A percentile compares a stretch with the other conserved stretches of the same genome.
These are phyloP conservation scores for Aspergillus sp. DNA, from an alignment of 2,329 filamentous ascomycete species.

Conservation along the genomic window DNA sequence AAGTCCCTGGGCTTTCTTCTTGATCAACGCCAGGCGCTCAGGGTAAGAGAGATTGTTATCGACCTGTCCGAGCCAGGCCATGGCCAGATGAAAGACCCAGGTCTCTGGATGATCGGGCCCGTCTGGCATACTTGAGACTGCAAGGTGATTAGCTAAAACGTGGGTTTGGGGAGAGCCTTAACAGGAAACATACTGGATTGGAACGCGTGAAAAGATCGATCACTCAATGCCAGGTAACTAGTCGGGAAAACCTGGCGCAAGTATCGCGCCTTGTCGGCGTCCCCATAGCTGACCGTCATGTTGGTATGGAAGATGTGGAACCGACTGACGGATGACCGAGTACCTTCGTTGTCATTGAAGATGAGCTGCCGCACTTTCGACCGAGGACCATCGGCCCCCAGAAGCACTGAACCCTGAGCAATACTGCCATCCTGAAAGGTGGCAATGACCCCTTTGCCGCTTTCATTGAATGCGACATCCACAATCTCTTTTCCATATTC, in stretches of 20 bases:
- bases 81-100: conserved; percentile 10
- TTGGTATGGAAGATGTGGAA: conserved; percentile 12
- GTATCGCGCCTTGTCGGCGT: conserved; percentile 6
- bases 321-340: conserved; percentile 3
- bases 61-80: conserved; percentile 7
- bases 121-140: conserved; percentile 9
- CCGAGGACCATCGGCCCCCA: conserved; percentile 5
- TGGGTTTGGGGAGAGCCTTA: background rate
- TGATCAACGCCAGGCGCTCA: conserved; percentile 4
- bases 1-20: conserved; percentile 2
- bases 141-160: background rate
- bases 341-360: background rate
- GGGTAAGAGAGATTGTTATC: conserved; percentile 1
- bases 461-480: conserved; percentile 7
- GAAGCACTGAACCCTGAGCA: background rate
- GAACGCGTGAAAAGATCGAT: conserved; percentile 9
- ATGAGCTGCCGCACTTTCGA: conserved; percentile 1
- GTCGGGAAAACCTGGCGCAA: conserved; percentile 6
- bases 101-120: conserved; percentile 6
- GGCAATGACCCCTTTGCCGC: background rate
- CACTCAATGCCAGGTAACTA: conserved; percentile 9
- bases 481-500: conserved; percentile 5
- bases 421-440: conserved; percentile 2
- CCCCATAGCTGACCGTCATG: conserved; percentile 6
- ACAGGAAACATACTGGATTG: conserved; percentile 8